Evolutionary conservation across 2,329 filamentous ascomycete species (phyloP), one percentile per base, ranked within the genome.

Genomic region (Ceratocystis colombiana): DNA sequence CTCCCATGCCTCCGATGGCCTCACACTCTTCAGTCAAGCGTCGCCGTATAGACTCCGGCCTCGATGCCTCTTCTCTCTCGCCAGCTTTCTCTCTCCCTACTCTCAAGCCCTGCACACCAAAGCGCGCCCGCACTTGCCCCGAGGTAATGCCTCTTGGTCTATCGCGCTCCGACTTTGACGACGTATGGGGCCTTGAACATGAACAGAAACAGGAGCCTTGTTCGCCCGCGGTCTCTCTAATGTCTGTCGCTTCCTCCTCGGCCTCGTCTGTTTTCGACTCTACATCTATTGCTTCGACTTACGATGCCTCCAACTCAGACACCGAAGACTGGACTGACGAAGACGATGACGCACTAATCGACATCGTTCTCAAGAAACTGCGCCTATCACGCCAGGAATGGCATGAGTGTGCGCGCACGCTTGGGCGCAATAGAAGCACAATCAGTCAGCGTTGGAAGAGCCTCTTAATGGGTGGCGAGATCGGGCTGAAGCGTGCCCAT

Each of bases 311-410:
- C 41, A 71, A 75, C 33, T 79, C 79, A 64, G 75, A 73, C 1
- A 79, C 80, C 68, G 76, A 78, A 67, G 74, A 75, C 48, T 88
- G 85, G 85, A 84, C 79, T 68, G 77, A 78, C 1, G 84, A 87
- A 69, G 84, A 88, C 68, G 85, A 88, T 72, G 78, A 83, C 67
- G 77, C 86, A 67, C 77, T 88, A 1, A 82, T 88, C n/a, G 84
- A 87, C 74, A 78, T 88, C 20, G 83, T 88, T 48, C 77, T 88
- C 5, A 84, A 86, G 72, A 87, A 87, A 76, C 77, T 88, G 66
- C 82, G 82, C 74, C 77, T 88, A 25, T 81, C 80, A 70, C 86
- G 84, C 74, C 78, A 79, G 63, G 84, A 88, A 67, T 87, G 84
- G 85, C 82, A 86, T 68, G 84, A 88, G 72, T 87, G 84, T 73